Conservation (phyloP, 345 rosid genomes). For the Bretschneidera sinensis region DNA sequence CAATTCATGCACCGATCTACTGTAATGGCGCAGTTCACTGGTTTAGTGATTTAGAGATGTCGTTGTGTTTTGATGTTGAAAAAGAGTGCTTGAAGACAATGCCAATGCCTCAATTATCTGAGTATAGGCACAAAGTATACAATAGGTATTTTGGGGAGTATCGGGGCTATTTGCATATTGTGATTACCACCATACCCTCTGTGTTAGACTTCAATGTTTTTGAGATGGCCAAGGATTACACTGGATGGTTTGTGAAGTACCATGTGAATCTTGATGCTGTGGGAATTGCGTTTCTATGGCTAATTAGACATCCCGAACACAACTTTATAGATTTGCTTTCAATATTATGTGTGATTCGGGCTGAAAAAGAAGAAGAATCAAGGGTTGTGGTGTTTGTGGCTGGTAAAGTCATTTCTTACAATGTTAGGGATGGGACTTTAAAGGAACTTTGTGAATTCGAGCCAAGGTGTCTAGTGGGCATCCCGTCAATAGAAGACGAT, state of each 20-base stretch:
- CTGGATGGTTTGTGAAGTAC: conserved; percentile 14
- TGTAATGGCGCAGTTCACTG: conserved; percentile 22
- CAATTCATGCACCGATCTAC: conserved; percentile 7
- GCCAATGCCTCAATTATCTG: not conserved
- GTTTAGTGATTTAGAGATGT: conserved; percentile 6
- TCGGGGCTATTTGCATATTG: conserved; percentile 17
- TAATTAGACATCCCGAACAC: too few relatives aligned
- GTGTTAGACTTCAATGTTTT: conserved; percentile 11
- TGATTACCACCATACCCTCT: not conserved
- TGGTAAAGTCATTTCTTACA: conserved; percentile 6
- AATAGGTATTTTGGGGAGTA: conserved; percentile 15
- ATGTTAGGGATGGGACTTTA: conserved; percentile 7
- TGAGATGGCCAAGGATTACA: conserved; percentile 16
- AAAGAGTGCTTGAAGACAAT: too few relatives aligned
- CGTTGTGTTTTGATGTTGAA: conserved; percentile 10
- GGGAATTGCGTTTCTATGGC: not conserved
- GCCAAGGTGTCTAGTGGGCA: conserved; percentile 7
- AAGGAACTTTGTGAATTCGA: conserved; percentile 4
- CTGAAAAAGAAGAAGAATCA: conserved; percentile 6
- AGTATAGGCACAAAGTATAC: not conserved
- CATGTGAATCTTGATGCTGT: conserved; percentile 3
- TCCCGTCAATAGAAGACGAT: too few relatives aligned
- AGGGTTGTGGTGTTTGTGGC: conserved; percentile 10
- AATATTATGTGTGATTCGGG: conserved; percentile 3
- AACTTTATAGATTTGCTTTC: too few relatives aligned